Base-by-base conservation (phyloP, 805 yeast genomes). In the Tetrapisispora nanseiensis region DNA sequence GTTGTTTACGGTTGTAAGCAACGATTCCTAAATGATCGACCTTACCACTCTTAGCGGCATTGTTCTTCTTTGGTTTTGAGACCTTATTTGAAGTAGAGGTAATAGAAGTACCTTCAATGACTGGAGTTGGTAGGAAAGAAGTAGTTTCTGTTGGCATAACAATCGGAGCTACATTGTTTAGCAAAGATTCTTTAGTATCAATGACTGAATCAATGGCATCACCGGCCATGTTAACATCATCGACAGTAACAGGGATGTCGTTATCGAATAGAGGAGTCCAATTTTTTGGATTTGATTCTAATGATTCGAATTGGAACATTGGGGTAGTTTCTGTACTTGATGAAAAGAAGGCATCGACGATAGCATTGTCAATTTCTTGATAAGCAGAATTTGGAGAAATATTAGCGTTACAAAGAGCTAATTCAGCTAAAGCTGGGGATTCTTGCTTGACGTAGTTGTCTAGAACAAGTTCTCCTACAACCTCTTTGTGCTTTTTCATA, bases 1-100 rank as follows among this genome's bases (percentile, higher is more conserved):
- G 78, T 51, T 76, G 83, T 70, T 86, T 87, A 62, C 87, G 78
- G 52, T 79, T 76, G 70, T 85, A 86, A 37, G 82, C 66, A 39
- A 83, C 78, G 55, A 81, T 74, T 30, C 95, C 95, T 41, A 83
- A 68, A 50, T 76, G 79, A 62, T 86, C 95, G 46, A 71, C 65
- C 56, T 72, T 75, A 28, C 48, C n/a, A n/a, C n/a, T n/a, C n/a
- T n/a, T n/a, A n/a, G n/a, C 35, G 3, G 44, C 39, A 32, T 29
- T 41, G 8, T 13, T 23, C n/a, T 13, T 13, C 12, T 8, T 33
- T 33, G 37, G 37, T 19, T 52, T 62, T 20, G 56, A 50, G 10
- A 52, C 51, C 42, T 51, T 51, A 22, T 56, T 48, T 16, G 56
- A 44, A 43, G 59, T 57, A 39, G 49, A 48, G 6, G 31, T 15